Base-by-base conservation (phyloP, 352 stramenopile species). In the Sclerospora graminicola region DNA sequence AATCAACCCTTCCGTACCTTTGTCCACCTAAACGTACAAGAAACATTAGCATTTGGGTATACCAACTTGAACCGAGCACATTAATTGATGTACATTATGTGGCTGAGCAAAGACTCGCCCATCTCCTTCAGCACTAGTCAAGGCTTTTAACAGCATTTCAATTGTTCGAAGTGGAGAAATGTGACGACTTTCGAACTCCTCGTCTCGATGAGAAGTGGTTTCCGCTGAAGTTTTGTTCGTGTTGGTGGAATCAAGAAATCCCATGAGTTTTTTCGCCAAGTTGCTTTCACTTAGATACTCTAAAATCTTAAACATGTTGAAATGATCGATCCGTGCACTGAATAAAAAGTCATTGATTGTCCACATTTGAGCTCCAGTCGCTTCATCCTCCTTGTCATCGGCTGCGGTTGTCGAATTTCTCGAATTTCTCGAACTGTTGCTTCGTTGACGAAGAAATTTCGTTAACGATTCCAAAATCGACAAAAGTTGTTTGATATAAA, bases 281-380 rank as follows among this genome's bases (percentile, higher is more conserved):
- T 70, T 69, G 55, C 83, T 94, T 27, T 88, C 62, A 9, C 63
- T 48, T 10, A 94, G 48, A 45, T 94, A 94, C 43, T 82, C 55
- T 16, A 92, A 46, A 21, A 94, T 85, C 42, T 94, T 94, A 54
- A 94, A 93, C 68, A 94, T 69, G 45, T 94, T 94, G 43, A 91
- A 90, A 50, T 94, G 73, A 48, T 94, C 83, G 27, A 86, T 72
- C 29, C 57, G 51, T 4, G 70, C 78, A 51, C 57, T 78, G 44
- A 90, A 92, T 8, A 94, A 53, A 27, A 94, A 94, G 34, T 94
- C 81, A 30, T 83, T 91, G 48, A 90, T 87, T 1, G 51, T 73
- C 58, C 85, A 76, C 60, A 94, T 89, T 31, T 77, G 71, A 2
- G 69, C 51, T 8, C 56, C 62, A 15, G 14, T 55, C 2, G 9